Base-by-base conservation (phyloP, 768 basidiomycete species). In the Gloeophyllum trabeum region DNA sequence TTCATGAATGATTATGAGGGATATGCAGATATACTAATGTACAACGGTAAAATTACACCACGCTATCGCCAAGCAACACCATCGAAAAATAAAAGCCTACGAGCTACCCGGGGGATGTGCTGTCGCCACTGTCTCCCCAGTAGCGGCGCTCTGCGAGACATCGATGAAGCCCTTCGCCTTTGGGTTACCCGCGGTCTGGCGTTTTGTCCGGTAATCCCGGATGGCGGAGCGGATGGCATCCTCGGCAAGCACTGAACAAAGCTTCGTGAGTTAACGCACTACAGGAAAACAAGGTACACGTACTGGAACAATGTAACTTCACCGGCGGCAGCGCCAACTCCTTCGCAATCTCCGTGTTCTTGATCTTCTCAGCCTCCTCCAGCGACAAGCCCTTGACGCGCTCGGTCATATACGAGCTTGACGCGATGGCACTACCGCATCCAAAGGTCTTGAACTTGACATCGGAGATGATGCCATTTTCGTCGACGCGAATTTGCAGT, bases 391-490 rank as follows among this genome's bases (percentile, higher is more conserved):
- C 96, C 65, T 81, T 94, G 46, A 99, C 94, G 40, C 92, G 85
- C 66, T 99, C 94, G 14, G 96, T 99, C 88, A 98, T 92, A 60
- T 94, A 99, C 5, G 89, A 93, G 55, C 89, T 92, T 1, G 91
- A 94, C 1, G 96, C 96, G 46, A 99, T 99, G 51, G 92, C 92
- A 49, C 90, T 93, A 41, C 96, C 96, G 61, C 96, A 98, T 2
- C 96, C 94, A 61, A 99, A 98, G 0, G 96, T 98, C 71, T 98
- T 99, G 73, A 98, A 98, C 66, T 94, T 96, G 64, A 97, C 96
- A 58, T 99, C 96, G 38, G 84, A 86, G 56, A 99, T 99, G 62
- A 97, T 75, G 25, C 92, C 91, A 25, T 86, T 71, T 46, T 94
- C 92, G 61, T 94, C 81, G 44, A 99, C 96, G 51, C 90, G 83